Evolutionary conservation across 2,329 filamentous ascomycete genomes (phyloP), one percentile per base, ranked within the genome.

Genomic region (Monilinia polystroma): DNA sequence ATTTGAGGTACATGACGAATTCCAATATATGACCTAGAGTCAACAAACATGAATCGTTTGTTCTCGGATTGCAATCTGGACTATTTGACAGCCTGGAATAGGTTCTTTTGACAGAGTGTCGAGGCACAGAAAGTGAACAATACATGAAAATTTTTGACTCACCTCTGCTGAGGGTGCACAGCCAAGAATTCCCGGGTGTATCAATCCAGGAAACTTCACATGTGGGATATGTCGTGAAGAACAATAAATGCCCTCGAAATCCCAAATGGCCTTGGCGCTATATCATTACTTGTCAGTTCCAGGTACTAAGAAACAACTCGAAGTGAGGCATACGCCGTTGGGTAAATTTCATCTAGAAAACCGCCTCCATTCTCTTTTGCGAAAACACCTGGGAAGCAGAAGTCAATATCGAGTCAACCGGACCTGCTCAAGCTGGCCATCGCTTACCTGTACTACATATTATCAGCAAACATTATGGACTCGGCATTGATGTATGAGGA

Each of bases 261-360:
- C 88, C 89, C 89, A 91, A 73, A 91, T 91, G 1, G 89, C 88
- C 78, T 90, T 90, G 23, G 87, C 87, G 41, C 74, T 75, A 64
- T 82, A 85, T 60, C 32, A 51, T 8, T 18, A 20, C 23, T 63
- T 3, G 66, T 67, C 41, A 68, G 54, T 52, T 32, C 20, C 35
- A 11, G 5, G 41, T 18, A 35, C 12, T 2, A 23, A 32, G 29
- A 58, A 20, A 12, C 16, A 16, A 38, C 43, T 43, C 26, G 4
- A 20, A 11, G 52, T 49, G n/a, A 29, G 43, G 75, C 85, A 70
- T 80, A 92, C 87, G 93, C 87, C 38, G 91, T 86, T 0, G 92
- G 93, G 73, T 96, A 97, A 38, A 92, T 83, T 75, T 96, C 91
- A 70, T 97, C 92, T 16, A 97, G 79, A 72, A 97, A 97, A 0